These are phyloP conservation scores for Ophiostoma ulmi DNA, from an alignment of 2,329 filamentous ascomycete genomes.

Conservation along the genomic window DNA sequence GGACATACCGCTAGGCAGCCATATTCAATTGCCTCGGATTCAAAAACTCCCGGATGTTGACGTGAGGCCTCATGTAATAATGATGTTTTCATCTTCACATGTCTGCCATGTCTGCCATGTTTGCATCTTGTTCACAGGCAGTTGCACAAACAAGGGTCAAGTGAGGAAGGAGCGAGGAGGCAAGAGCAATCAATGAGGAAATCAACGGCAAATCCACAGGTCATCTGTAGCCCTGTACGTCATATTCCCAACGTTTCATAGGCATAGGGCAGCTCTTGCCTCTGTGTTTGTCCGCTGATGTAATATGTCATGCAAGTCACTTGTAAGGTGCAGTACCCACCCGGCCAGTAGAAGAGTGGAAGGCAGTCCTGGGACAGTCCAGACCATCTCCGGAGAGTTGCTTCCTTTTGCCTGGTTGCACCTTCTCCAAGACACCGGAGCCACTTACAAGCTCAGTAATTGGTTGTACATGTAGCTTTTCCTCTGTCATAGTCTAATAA, in stretches of 20 bases:
- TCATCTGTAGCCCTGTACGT: background rate
- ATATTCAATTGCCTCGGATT: background rate
- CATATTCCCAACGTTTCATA: background rate
- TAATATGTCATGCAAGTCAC: background rate
- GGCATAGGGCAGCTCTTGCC: background rate
- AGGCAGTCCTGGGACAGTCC: background rate
- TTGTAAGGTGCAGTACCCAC: background rate
- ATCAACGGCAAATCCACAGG: background rate
- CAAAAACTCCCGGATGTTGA: background rate
- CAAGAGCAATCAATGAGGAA: background rate
- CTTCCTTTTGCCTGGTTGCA: conserved; percentile 1
- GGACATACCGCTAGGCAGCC: background rate
- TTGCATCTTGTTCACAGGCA: background rate
- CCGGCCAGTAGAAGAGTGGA: background rate
- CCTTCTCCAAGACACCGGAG: background rate
- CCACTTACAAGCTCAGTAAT: background rate
- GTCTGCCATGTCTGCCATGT: background rate
- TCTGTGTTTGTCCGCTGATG: background rate
- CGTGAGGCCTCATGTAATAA: background rate
- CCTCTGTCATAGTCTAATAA: background rate
- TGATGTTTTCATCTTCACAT: background rate
- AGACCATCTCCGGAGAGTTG: conserved; percentile 14
- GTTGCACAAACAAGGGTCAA: background rate
- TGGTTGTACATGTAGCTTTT: background rate
- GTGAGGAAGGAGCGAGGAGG: background rate